Evolutionary conservation across 164 flowering plant species (phyloP), one percentile per base, ranked within the genome.

Genomic region (Vitis rotundifolia): DNA sequence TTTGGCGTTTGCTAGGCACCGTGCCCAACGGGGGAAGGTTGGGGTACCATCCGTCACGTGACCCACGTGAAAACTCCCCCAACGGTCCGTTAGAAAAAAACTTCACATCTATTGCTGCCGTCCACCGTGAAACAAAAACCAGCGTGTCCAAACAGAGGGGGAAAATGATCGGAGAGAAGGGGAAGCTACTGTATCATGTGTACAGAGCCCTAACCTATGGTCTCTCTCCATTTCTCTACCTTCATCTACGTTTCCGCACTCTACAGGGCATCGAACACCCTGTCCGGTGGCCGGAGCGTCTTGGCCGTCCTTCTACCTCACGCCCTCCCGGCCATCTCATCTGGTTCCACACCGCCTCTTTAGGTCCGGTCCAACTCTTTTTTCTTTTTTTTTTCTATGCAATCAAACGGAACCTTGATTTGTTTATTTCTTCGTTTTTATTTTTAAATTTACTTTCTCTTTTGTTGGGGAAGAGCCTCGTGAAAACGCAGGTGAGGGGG

Each of bases 291-390:
- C 82, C 73, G 0, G 96, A 94, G 82, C 96, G 97, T 44, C 82
- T 95, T 13, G 98, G 96, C 67, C 84, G 76, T 28, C 86, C 98
- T 54, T 91, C 98, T n/a, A 71, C 77, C 16, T 63, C 82, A 61
- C 96, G 98, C 31, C 97, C 93, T 11, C 80, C 84, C 1, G 94
- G 97, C 26, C 89, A 85, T 5, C 96, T 95, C 75, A 67, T 91
- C 72, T 91, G 96, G 93, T 93, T 95, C 74, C 99, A 95, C 71
- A 97, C 99, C 73, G 99, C 93, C 75, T 93, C 99, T 18, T 73
- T 95, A 78, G 98, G 97, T 90, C 47, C 14, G 64, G 5, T 47
- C 29, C 15, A 44, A 16, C 8, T n/a, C 19, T 64, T 49, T 6
- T 19, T 55, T 26, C 3, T 31, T 53, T 22, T 54, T 14, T 8